A percentile compares a stretch with the other conserved stretches of the same genome.
phyloP scores from a whole-genome alignment of 2,329 filamentous ascomycete species.

The Trichoderma sp. region DNA sequence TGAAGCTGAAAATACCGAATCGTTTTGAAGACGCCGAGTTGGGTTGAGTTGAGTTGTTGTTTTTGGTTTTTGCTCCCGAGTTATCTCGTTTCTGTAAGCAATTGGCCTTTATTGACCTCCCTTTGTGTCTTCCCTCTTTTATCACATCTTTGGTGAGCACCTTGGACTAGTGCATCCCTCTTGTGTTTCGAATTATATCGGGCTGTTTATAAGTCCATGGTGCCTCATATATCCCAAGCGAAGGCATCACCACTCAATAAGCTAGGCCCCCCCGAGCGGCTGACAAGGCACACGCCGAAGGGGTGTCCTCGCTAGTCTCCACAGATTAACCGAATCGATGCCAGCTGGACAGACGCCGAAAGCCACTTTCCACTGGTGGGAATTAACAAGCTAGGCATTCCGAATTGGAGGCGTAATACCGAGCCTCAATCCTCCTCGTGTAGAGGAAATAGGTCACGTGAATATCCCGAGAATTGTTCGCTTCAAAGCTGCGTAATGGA shows the following conservation, averaged over 20 bases:
- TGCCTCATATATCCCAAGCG: not conserved
- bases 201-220: slow-evolving; percentile 13
- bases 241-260: slow-evolving; percentile 13
- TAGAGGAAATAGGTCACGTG: slow-evolving; percentile 10
- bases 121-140: not conserved
- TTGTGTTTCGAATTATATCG: not conserved
- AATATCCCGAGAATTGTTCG: not conserved
- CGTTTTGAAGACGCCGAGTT: not conserved
- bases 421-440: slow-evolving; percentile 20
- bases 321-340: slow-evolving; percentile 11
- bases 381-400: not conserved
- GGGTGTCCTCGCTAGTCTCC: slow-evolving; percentile 4
- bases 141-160: not conserved
- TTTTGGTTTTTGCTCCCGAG: not conserved
- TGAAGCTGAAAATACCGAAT: not conserved
- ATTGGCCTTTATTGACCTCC: slow-evolving; percentile 6
- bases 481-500: not conserved
- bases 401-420: slow-evolving; percentile 13
- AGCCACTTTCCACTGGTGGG: slow-evolving; percentile 21
- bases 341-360: not conserved
- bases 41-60: not conserved
- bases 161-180: not conserved
- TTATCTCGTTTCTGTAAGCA: not conserved
- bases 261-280: slow-evolving; percentile 16
- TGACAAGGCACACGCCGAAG: slow-evolving; percentile 1